Conservation (phyloP, 192 early-diverging fungal genomes). For the Spinellus fusiger region DNA sequence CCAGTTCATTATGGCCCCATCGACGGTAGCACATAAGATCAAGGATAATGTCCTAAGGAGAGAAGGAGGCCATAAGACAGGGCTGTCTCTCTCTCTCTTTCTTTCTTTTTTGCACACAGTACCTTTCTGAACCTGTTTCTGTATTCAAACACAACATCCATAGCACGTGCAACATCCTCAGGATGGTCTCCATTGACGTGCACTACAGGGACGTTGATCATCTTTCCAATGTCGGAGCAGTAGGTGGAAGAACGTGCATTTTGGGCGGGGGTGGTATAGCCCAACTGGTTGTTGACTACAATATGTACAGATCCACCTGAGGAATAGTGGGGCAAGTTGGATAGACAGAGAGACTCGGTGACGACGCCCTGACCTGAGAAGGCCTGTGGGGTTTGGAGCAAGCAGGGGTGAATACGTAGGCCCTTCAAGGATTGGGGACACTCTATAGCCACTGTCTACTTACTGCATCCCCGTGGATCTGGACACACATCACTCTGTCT, state of each 20-base stretch:
- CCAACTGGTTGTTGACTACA: conserved; percentile 98
- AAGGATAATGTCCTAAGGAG: conserved; percentile 73
- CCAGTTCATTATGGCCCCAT: conserved; percentile 97
- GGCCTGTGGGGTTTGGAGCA: conserved; percentile 26
- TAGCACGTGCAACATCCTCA: conserved; percentile 85
- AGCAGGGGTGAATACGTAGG: neutral
- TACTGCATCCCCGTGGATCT: conserved; percentile 92
- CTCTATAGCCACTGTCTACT: conserved; percentile 34
- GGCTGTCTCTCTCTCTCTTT: neutral
- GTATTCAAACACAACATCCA: conserved; percentile 83
- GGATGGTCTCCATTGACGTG: conserved; percentile 96
- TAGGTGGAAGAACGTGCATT: conserved; percentile 91
- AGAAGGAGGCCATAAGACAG: neutral
- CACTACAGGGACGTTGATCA: conserved; percentile 92
- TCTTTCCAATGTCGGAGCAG: conserved; percentile 92
- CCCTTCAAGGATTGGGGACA: neutral
- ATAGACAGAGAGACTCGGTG: conserved; percentile 92
- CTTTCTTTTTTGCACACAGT: conserved; percentile 8
- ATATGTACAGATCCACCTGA: conserved; percentile 94
- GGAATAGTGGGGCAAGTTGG: conserved; percentile 92
- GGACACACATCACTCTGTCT: conserved; percentile 89
- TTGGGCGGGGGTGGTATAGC: conserved; percentile 93
- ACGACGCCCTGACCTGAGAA: conserved; percentile 89
- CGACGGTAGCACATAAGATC: conserved; percentile 94
- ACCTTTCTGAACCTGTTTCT: conserved; percentile 86